phyloP scores from a whole-genome alignment of 2,329 filamentous ascomycete genomes.

The Diaporthe sp. region DNA sequence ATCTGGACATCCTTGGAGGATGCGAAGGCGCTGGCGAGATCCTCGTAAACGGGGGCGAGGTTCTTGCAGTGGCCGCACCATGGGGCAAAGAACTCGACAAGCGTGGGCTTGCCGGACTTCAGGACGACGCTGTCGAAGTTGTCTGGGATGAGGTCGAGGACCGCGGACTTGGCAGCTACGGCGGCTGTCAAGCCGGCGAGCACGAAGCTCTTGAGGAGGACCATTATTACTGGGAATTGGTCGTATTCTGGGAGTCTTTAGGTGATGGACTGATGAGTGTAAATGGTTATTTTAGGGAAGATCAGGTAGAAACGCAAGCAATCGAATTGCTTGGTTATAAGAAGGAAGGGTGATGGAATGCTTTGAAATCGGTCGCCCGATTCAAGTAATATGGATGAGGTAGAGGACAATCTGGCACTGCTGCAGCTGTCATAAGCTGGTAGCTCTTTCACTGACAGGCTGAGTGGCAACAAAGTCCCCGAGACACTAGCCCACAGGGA shows the following conservation, averaged over 20 bases:
- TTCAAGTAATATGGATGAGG: slow-evolving; percentile 16
- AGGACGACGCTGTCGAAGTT: slow-evolving; percentile 95
- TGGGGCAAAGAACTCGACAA: slow-evolving; percentile 98
- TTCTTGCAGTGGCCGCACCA: slow-evolving; percentile 99
- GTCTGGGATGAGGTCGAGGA: slow-evolving; percentile 87
- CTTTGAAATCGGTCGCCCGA: slow-evolving; percentile 52
- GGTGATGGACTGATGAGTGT: slow-evolving; percentile 21
- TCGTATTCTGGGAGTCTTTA: neutral
- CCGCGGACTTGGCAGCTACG: slow-evolving; percentile 81
- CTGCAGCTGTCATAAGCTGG: slow-evolving; percentile 27
- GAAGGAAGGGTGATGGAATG: slow-evolving; percentile 42
- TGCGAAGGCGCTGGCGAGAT: slow-evolving; percentile 83
- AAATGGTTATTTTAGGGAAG: slow-evolving; percentile 12
- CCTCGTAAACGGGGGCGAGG: slow-evolving; percentile 94
- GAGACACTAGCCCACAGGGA: neutral
- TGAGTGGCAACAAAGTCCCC: slow-evolving; percentile 26
- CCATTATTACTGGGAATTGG: slow-evolving; percentile 57
- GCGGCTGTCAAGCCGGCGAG: slow-evolving; percentile 68
- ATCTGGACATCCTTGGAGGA: slow-evolving; percentile 82
- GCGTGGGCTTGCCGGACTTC: slow-evolving; percentile 92
- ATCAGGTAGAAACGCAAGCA: slow-evolving; percentile 32
- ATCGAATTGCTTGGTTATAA: slow-evolving; percentile 13
- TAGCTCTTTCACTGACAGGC: slow-evolving; percentile 24
- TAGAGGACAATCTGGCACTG: slow-evolving; percentile 41
- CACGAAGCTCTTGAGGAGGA: slow-evolving; percentile 72